Conservation (phyloP, 805 yeast species). For the Yarrowia alimentaria region DNA sequence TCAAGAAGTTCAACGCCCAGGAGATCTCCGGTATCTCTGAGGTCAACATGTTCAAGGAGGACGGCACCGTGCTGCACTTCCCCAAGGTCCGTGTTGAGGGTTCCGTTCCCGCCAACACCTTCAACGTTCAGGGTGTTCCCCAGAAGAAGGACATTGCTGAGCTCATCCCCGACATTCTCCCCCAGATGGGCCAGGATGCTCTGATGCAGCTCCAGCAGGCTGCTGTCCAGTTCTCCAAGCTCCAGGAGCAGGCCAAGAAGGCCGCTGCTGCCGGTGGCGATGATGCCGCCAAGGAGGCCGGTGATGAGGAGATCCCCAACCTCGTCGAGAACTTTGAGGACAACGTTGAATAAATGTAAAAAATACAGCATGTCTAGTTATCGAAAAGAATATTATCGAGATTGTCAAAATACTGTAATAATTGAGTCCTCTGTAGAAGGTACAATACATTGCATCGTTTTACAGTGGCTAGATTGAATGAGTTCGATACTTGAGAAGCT, state of each 20-base stretch:
- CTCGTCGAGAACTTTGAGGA: constrained; percentile 83
- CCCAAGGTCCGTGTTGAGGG: constrained; percentile 95
- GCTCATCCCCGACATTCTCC: constrained; percentile 88
- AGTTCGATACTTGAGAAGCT: too few species aligned
- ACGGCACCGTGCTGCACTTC: constrained; percentile 94
- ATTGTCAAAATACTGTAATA: too few species aligned
- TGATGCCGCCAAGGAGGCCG: constrained; percentile 49
- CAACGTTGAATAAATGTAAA: constrained; percentile 47
- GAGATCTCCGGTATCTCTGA: constrained; percentile 88
- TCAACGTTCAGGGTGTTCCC: constrained; percentile 91
- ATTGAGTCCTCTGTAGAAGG: too few species aligned
- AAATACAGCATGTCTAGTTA: not conserved
- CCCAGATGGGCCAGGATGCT: constrained; percentile 96
- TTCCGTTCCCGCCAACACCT: constrained; percentile 85
- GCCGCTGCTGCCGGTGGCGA: constrained; percentile 48
- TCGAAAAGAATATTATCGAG: too few species aligned
- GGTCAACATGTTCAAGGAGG: constrained; percentile 96
- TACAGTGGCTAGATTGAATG: too few species aligned
- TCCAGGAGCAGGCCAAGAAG: constrained; percentile 43
- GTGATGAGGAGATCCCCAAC: constrained; percentile 57
- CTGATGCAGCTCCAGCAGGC: constrained; percentile 82
- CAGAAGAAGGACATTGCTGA: constrained; percentile 91
- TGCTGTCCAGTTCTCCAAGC: constrained; percentile 79
- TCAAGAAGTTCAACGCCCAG: constrained; percentile 86
- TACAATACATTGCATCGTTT: too few species aligned